Evolutionary conservation across 2,329 filamentous ascomycete genomes (phyloP), one percentile per base, ranked within the genome.

Genomic region (Cadophora sp.): DNA sequence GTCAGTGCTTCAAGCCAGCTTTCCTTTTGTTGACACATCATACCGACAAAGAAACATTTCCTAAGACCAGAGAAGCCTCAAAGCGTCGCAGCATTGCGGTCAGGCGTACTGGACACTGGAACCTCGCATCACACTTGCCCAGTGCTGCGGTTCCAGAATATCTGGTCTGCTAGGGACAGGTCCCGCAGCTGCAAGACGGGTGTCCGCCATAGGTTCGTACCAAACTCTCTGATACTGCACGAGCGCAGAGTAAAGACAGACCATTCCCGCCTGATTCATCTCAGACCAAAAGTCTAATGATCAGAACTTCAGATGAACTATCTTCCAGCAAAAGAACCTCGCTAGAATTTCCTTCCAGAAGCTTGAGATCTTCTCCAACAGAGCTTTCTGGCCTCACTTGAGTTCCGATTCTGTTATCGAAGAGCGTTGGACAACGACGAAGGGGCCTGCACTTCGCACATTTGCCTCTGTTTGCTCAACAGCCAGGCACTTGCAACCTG

Each of bases 191-290:
- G 74, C 75, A 75, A 65, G 70, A 73, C 77, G 76, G 76, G 63
- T 76, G 64, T 73, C 69, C 74, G 76, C 77, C 71, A 79, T 73
- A 78, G 75, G 78, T 79, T 79, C 75, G 74, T 78, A 71, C 76
- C 73, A 76, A 77, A 77, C 73, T 73, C 70, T 72, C 69, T 68
- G 64, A 71, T 69, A 68, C 72, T 74, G 70, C 69, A 72, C 58
- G 68, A 69, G 69, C 69, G 65, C 68, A 73, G 70, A 74, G 73
- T 72, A 74, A 75, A 76, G 73, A 75, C 74, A 76, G 71, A 76
- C 72, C 67, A 70, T 70, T 74, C 71, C 74, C 69, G 66, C 70
- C 71, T 74, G 73, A 72, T 73, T 71, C 69, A 75, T 68, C 64
- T 69, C 66, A 73, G 66, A 71, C 68, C 70, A 70, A 58, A 56